These are phyloP conservation scores for Rhizomucor miehei DNA, from an alignment of 371 early-diverging fungal genomes.

Conservation along the genomic window DNA sequence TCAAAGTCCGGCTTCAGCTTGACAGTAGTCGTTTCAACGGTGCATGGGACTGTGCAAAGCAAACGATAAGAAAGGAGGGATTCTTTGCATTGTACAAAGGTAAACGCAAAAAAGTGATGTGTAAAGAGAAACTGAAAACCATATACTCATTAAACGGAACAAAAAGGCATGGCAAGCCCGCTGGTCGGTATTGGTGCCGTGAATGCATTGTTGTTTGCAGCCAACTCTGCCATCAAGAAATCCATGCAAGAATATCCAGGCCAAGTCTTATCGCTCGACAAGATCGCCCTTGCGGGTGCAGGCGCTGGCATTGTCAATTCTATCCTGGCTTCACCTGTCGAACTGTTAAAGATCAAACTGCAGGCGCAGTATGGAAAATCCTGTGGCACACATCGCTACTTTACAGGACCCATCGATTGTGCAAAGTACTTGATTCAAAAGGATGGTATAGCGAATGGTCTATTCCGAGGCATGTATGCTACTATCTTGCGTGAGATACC, in stretches of 20 bases:
- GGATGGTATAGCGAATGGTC: slow-evolving; percentile 66
- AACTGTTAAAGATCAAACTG: slow-evolving; percentile 77
- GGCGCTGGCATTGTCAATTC: slow-evolving; percentile 76
- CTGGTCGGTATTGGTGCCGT: slow-evolving; percentile 81
- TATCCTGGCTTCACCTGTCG: slow-evolving; percentile 77
- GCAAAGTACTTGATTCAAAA: slow-evolving; percentile 58
- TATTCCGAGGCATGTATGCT: slow-evolving; percentile 79
- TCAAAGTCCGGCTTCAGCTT: slow-evolving; percentile 70
- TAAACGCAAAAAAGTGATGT: slow-evolving; percentile 14
- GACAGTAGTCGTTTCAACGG: slow-evolving; percentile 61
- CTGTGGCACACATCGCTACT: slow-evolving; percentile 12
- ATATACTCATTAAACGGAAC: not conserved
- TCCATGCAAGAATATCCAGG: slow-evolving; percentile 41
- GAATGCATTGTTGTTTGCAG: slow-evolving; percentile 79
- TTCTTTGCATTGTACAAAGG: slow-evolving; percentile 78
- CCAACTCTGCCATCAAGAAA: slow-evolving; percentile 66
- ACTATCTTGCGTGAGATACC: slow-evolving; percentile 80
- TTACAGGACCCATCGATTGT: slow-evolving; percentile 64
- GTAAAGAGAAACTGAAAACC: not conserved
- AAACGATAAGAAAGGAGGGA: slow-evolving; percentile 64
- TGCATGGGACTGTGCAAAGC: slow-evolving; percentile 66
- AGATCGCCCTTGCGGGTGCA: slow-evolving; percentile 77
- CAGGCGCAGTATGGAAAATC: slow-evolving; percentile 70
- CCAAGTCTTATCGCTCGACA: slow-evolving; percentile 42
- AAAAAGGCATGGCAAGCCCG: slow-evolving; percentile 73